These are phyloP conservation scores for Naganishia friedmannii DNA, from an alignment of 768 basidiomycete genomes.

Conservation along the genomic window DNA sequence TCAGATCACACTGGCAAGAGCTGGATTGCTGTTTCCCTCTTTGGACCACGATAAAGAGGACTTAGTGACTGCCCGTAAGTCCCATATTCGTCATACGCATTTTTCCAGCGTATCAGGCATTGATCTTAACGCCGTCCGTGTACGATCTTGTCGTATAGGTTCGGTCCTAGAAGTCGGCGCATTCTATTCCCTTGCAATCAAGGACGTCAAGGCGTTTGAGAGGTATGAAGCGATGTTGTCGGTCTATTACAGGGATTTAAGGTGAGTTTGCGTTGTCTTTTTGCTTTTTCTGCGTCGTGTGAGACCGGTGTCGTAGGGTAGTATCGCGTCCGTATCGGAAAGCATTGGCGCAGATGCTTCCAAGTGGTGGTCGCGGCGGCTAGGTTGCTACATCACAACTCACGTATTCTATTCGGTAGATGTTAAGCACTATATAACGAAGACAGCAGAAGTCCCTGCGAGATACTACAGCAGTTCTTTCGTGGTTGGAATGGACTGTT, in stretches of 20 bases:
- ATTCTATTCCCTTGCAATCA: constrained; percentile 83
- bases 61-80: constrained; percentile 70
- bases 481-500: neutral
- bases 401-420: too few relatives aligned
- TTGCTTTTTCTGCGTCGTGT: neutral
- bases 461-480: too few relatives aligned
- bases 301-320: too few relatives aligned
- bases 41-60: constrained; percentile 65
- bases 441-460: too few relatives aligned
- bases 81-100: neutral
- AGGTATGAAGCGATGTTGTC: constrained; percentile 89
- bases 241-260: constrained; percentile 82
- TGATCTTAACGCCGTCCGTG: constrained; percentile 29
- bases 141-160: constrained; percentile 57
- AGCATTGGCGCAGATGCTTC: too few relatives aligned
- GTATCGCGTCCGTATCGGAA: too few relatives aligned
- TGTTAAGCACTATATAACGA: too few relatives aligned
- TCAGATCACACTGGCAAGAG: constrained; percentile 73
- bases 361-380: neutral
- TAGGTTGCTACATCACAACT: neutral
- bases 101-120: constrained; percentile 15
- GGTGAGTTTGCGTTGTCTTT: constrained; percentile 54
- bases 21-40: constrained; percentile 72
- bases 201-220: constrained; percentile 88
- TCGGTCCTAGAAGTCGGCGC: constrained; percentile 95